Conservation (phyloP, 805 yeast genomes). For the baker's yeast (Saccharomyces cerevisiae) region DNA sequence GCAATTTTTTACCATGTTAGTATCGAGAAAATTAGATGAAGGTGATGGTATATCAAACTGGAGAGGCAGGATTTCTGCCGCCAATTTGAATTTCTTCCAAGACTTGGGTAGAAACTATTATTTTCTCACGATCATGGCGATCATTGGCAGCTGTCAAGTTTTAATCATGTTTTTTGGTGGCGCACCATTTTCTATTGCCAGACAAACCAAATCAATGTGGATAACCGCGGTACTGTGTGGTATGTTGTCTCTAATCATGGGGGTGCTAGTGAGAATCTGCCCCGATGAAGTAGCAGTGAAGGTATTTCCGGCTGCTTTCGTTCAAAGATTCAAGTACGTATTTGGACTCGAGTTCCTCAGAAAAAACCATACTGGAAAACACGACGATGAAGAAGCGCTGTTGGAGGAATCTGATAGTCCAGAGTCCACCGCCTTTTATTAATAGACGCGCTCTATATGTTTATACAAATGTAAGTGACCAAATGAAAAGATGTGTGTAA, state of each 20-base stretch:
- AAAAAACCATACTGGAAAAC: conserved; percentile 5
- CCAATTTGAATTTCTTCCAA: conserved; percentile 73
- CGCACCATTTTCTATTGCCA: conserved; percentile 76
- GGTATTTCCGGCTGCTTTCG: conserved; percentile 50
- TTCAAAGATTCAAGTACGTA: conserved; percentile 10
- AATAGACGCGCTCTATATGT: neutral
- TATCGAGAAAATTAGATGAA: conserved; percentile 84
- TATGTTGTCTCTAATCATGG: conserved; percentile 69
- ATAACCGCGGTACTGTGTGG: conserved; percentile 80
- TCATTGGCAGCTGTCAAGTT: conserved; percentile 80
- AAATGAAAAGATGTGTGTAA: neutral
- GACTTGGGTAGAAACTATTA: conserved; percentile 78
- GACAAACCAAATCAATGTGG: conserved; percentile 85
- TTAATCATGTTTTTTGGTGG: conserved; percentile 96
- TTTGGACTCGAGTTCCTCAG: conserved; percentile 23
- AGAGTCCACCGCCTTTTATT: conserved; percentile 27
- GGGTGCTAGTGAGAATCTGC: conserved; percentile 61
- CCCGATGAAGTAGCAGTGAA: conserved; percentile 72
- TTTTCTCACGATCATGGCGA: conserved; percentile 59
- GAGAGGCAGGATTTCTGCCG: conserved; percentile 48
- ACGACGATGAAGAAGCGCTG: conserved; percentile 23
- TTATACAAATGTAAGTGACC: neutral
- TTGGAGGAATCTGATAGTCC: conserved; percentile 9
- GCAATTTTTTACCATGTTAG: conserved; percentile 89
- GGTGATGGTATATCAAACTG: conserved; percentile 58